Percentiles rank a stretch among this genome's conserved stretches.
Conservation (phyloP, 2,329 filamentous ascomycete species). For the Xylariaceae sp. region DNA sequence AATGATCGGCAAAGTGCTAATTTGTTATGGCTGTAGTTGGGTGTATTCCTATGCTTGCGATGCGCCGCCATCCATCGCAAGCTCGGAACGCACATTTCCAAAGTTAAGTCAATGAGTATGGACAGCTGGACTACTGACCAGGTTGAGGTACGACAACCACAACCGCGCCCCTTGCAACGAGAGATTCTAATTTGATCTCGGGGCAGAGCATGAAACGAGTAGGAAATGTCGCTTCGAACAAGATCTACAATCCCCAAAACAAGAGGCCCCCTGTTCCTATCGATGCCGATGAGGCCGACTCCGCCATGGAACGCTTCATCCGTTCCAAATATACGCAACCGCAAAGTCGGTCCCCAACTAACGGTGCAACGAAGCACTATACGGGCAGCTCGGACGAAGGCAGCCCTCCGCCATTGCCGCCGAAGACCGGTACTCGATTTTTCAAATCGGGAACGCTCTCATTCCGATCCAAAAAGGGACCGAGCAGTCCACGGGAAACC, state of each 20-base stretch:
- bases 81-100: conserved; percentile 94
- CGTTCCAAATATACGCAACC: conserved; percentile 81
- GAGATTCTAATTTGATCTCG: conserved; percentile 12
- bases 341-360: conserved; percentile 32
- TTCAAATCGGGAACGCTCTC: conserved; percentile 53
- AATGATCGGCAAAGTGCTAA: conserved; percentile 17
- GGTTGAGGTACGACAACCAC: conserved; percentile 67
- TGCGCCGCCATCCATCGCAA: conserved; percentile 95
- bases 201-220: conserved; percentile 85
- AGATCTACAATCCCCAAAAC: conserved; percentile 81
- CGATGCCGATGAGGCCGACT: conserved; percentile 87
- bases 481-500: conserved; percentile 27
- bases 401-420: conserved; percentile 55
- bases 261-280: conserved; percentile 78
- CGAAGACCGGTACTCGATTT: conserved; percentile 59
- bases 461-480: conserved; percentile 54
- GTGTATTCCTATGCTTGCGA: conserved; percentile 95
- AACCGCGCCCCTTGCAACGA: conserved; percentile 9
- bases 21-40: conserved; percentile 54
- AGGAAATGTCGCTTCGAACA: conserved; percentile 82
- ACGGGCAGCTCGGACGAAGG: conserved; percentile 51
- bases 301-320: conserved; percentile 92
- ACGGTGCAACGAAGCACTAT: conserved; percentile 34
- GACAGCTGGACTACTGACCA: conserved; percentile 95
- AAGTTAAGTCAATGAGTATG: conserved; percentile 98